A percentile compares a stretch with the other conserved stretches of the same genome.
Evolutionary conservation across 2,329 filamentous ascomycete species (phyloP).

Genomic region (Exophiala sideris): DNA sequence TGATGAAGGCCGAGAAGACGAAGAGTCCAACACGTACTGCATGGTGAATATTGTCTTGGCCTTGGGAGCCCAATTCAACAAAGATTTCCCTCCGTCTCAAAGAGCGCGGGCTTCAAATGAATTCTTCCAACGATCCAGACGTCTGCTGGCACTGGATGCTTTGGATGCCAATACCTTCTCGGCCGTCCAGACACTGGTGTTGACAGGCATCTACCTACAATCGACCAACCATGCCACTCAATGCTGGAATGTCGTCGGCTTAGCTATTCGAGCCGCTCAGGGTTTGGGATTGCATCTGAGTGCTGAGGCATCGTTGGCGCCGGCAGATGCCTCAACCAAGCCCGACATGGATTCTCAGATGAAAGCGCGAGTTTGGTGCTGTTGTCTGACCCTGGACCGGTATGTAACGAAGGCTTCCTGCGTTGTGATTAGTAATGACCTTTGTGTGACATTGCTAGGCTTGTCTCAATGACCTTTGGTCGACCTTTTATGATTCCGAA

Average conservation of each 20-base stretch:
- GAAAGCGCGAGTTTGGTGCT: slow-evolving; percentile 32
- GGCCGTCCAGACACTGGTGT: slow-evolving; percentile 46
- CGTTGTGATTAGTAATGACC: neutral
- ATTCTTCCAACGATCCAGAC: slow-evolving; percentile 45
- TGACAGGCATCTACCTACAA: slow-evolving; percentile 50
- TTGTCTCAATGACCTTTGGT: slow-evolving; percentile 38
- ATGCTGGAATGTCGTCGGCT: slow-evolving; percentile 50
- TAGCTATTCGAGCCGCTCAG: slow-evolving; percentile 47
- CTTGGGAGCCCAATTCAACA: slow-evolving; percentile 43
- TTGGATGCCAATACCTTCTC: slow-evolving; percentile 41
- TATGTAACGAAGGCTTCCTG: neutral
- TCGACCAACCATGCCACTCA: slow-evolving; percentile 48
- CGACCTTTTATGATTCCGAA: slow-evolving; percentile 29
- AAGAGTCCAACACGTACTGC: slow-evolving; percentile 34
- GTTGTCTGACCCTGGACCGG: slow-evolving; percentile 35
- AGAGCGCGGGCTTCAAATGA: slow-evolving; percentile 40
- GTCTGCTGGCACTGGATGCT: slow-evolving; percentile 39
- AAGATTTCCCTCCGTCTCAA: slow-evolving; percentile 39
- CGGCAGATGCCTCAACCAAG: neutral
- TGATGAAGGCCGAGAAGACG: neutral
- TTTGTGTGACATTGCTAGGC: slow-evolving; percentile 13
- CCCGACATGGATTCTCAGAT: slow-evolving; percentile 26
- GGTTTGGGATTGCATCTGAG: slow-evolving; percentile 44
- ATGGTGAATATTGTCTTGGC: slow-evolving; percentile 49
- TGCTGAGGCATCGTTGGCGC: slow-evolving; percentile 18